Evolutionary conservation across 768 basidiomycete species (phyloP), one percentile per base, ranked within the genome.

Genomic region (Termitomyces sp.): DNA sequence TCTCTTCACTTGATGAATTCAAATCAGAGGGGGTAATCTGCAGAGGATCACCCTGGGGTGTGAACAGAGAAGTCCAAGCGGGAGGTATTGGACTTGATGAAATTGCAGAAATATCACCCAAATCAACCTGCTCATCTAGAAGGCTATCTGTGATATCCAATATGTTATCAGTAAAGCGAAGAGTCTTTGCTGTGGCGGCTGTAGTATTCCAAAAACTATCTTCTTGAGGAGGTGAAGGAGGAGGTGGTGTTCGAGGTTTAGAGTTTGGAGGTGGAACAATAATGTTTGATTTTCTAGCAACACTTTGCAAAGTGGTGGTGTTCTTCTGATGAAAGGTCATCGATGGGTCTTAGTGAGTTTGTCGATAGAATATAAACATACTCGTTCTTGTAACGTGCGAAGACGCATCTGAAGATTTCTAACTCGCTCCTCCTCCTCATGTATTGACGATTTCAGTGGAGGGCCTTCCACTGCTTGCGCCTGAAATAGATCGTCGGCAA

Each of bases 121-220:
- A 70, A 62, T 89, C 83, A 3, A 83, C 78, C 19, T 82, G 72
- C 61, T 90, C 88, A 60, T 89, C 80, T 65, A 84, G 66, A 29
- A 87, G 75, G 59, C 83, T 84, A 41, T 85, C 82, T 1, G 79
- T 78, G 59, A 19, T 38, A n/a, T 58, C 81, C 66, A 84, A 68
- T 29, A 87, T 74, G 57, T 83, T 84, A 40, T 85, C 82, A 1
- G 79, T 79, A 60, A 90, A 89, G 51, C 79, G 82, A 14, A 90
- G 73, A 0, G 82, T 82, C 38, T 85, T 84, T 14, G 77, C 80
- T 1, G 79, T 66, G 10, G 71, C 70, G 2, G 78, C 78, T 7
- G 86, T 84, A 0, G 86, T 85, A 31, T 76, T 79, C 85, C 86
- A 88, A 64, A 87, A 85, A 41, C 75, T 76, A 37, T 83, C 79